Evolutionary conservation across 805 yeast species (phyloP).

Genomic region (Wickerhamomyces bovis): DNA sequence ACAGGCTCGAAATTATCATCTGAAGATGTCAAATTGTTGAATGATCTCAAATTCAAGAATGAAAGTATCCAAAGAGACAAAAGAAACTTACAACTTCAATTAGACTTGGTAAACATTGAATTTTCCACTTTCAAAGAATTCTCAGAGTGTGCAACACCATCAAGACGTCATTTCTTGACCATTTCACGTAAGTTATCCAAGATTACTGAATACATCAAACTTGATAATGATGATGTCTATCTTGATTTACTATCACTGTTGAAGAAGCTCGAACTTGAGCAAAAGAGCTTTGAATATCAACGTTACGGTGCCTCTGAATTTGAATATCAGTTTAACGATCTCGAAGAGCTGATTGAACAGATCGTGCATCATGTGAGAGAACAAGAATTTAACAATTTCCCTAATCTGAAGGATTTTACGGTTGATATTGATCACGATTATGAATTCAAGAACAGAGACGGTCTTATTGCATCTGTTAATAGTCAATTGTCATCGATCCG

Average conservation of each 20-base stretch:
- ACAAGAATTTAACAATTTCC: conserved; percentile 6
- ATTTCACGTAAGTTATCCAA: background rate
- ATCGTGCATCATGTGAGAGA: conserved; percentile 9
- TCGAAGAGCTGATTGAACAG: conserved; percentile 1
- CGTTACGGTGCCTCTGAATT: background rate
- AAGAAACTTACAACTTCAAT: background rate
- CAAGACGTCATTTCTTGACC: background rate
- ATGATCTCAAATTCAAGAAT: conserved; percentile 1
- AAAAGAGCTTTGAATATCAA: conserved; percentile 1
- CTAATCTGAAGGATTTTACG: background rate
- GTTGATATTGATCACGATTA: background rate
- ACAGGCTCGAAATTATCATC: background rate
- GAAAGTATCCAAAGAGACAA: background rate
- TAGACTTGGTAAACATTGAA: background rate
- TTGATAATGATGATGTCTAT: conserved; percentile 1
- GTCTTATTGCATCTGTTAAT: background rate
- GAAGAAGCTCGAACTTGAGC: background rate
- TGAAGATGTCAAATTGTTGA: background rate
- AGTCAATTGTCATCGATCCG: background rate
- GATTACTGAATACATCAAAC: background rate
- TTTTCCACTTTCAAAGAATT: background rate
- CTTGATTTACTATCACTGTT: background rate
- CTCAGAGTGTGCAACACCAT: background rate
- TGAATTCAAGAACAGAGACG: background rate
- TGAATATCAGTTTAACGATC: background rate